A percentile compares a stretch with the other conserved stretches of the same genome.
phyloP scores from a whole-genome alignment of 2,329 filamentous ascomycete species.

The Rhynchosporium secalis region DNA sequence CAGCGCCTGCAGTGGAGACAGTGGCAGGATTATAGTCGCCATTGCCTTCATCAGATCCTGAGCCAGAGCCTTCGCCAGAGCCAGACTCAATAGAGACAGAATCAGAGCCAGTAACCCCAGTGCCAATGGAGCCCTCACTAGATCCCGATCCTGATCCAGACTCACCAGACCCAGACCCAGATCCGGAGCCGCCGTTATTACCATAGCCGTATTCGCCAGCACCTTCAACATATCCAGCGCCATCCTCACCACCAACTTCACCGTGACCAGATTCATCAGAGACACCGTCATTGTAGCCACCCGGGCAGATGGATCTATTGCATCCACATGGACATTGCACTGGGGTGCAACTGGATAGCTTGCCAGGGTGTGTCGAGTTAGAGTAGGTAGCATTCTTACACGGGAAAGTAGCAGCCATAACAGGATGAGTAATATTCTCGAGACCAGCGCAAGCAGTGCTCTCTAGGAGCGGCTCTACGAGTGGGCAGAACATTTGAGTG shows the following conservation, averaged over 20 bases:
- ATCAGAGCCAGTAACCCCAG: neutral
- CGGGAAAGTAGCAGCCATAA: neutral
- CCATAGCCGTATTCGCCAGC: conserved; percentile 11
- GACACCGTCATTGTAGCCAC: neutral
- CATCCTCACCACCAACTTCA: neutral
- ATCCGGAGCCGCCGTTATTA: neutral
- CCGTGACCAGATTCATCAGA: neutral
- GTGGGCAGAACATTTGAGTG: conserved; percentile 51
- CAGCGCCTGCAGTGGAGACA: conserved; percentile 22
- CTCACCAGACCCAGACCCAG: conserved; percentile 5
- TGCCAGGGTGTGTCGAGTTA: neutral
- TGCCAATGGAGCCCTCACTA: neutral
- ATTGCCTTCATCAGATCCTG: neutral
- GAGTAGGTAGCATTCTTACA: neutral
- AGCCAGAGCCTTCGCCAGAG: neutral
- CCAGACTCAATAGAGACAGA: too few species aligned
- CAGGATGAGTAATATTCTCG: conserved; percentile 21
- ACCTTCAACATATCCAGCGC: neutral
- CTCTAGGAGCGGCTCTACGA: conserved; percentile 38
- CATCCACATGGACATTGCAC: conserved; percentile 1
- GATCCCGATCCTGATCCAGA: neutral
- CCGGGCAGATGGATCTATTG: neutral
- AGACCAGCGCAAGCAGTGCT: conserved; percentile 47
- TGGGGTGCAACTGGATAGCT: neutral
- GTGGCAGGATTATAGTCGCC: conserved; percentile 12